Evolutionary conservation across 2,329 filamentous ascomycete genomes (phyloP), one percentile per base, ranked within the genome.

Genomic region (Diplodia corticola): DNA sequence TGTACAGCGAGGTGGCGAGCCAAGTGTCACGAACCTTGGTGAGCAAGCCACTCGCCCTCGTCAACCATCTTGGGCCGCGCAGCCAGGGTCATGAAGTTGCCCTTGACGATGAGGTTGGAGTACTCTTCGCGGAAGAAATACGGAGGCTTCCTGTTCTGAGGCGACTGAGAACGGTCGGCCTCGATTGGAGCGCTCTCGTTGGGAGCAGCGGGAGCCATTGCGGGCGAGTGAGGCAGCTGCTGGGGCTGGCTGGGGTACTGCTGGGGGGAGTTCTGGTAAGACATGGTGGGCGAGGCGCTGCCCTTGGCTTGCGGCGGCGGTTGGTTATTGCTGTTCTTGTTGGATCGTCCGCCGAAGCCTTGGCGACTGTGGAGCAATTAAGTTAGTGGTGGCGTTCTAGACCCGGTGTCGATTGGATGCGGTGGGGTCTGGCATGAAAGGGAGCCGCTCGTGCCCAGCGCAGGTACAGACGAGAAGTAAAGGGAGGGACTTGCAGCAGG

Each of bases 31-130:
- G 15, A 84, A 96, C 94, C 89, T 84, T 97, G 94, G 78, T 97
- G 92, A 69, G 93, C 93, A 72, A 97, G 86, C 94, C 94, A 98
- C 80, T 98, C 94, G 70, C 92, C 94, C 76, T 92, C 88, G 74
- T 97, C 94, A 53, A 97, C 91, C 66, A 95, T 93, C 82, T 94
- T 93, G 24, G 94, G 94, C 75, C 93, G 90, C 59, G 93, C 92
- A 73, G 93, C 96, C 67, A 98, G 81, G 12, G 94, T 97, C 89
- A 97, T 92, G 77, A 98, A 97, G 81, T 97, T 98, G 67, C 94
- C 94, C 82, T 94, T 96, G 74, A 97, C 93, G 70, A 97, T 96
- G 74, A 96, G 88, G 76, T 90, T 91, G 64, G 91, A 89, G 75
- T 91, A 90, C 68, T 87, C 81, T 65, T 89, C 85, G 73, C 91